Conservation (phyloP, 129 eudicot species). For the Flaveria sonorensis region DNA sequence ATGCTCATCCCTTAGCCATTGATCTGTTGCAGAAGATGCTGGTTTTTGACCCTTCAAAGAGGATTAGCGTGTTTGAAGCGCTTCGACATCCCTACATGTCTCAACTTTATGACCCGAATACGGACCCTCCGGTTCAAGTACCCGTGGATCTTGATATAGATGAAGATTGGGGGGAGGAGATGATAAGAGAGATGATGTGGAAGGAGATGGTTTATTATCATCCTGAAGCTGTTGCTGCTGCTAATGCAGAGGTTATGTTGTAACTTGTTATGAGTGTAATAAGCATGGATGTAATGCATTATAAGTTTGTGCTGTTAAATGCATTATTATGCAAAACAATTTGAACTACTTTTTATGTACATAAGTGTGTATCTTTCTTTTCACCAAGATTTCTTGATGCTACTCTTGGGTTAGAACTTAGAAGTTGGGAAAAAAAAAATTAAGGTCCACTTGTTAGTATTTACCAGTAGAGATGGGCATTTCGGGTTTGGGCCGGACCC, state of each 20-base stretch:
- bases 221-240: constrained; percentile 56
- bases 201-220: constrained; percentile 75
- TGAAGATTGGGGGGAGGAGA: constrained; percentile 78
- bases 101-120: constrained; percentile 68
- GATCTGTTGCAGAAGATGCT: constrained; percentile 76
- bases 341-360: constrained; percentile 41
- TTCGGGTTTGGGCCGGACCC: no score
- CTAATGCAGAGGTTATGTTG: constrained; percentile 38
- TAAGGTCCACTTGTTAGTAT: neutral
- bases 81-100: constrained; percentile 85
- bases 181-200: constrained; percentile 90
- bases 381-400: neutral
- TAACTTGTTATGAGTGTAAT: constrained; percentile 38
- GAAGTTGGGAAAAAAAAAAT: neutral
- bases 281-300: constrained; percentile 47
- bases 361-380: constrained; percentile 34
- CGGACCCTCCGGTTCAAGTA: constrained; percentile 69
- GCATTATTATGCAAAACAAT: constrained; percentile 40
- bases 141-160: constrained; percentile 79
- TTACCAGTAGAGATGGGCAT: no score
- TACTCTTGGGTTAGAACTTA: neutral
- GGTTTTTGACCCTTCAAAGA: constrained; percentile 71
- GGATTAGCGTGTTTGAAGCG: constrained; percentile 76
- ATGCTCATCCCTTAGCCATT: constrained; percentile 70
- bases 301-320: constrained; percentile 46